Evolutionary conservation across 306 rosid species (phyloP), one percentile per base, ranked within the genome.

Genomic region (Astragalus glycyphyllos): DNA sequence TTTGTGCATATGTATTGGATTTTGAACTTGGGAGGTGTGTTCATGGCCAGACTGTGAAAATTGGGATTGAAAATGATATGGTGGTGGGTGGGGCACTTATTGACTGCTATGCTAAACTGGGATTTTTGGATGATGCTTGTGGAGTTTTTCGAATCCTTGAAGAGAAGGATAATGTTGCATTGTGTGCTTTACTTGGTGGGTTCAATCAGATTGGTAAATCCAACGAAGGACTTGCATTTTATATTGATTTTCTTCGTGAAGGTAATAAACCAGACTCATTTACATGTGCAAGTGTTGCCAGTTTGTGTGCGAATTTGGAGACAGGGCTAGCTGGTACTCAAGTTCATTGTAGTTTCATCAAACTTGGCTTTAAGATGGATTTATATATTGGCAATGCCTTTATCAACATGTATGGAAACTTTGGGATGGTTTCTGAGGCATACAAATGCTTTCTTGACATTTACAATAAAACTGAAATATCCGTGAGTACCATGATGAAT

Each of bases 141-240:
- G 15, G 53, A 58, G 68, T 78, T 5, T 78, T 74, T 66, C 66
- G 65, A 44, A 45, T 69, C 61, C 81, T 78, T 29, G 62, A 70
- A 16, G 78, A 78, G 69, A 78, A 75, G 79, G 86, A 82, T 70
- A 82, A 82, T 47, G 34, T 82, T 32, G 76, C 79, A 8, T 71
- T 80, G 26, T 82, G 81, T 65, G 64, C 86, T 68, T 78, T 82
- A 29, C 44, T 82, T 76, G 54, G 83, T 58, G 83, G 86, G 64
- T 78, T 78, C 66, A 76, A 82, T 74, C 71, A 78, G 57, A 59
- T 53, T 46, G 86, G 81, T 65, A 69, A 74, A 53, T 62, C 58
- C 29, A 65, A 65, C 47, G 78, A 65, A 70, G 83, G 79, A 47
- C 74, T 78, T 41, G 16, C 5, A 17, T 65, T 74, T 61, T 82